phyloP scores from a whole-genome alignment of 805 yeast genomes.

The Zygosaccharomyces siamensis region DNA sequence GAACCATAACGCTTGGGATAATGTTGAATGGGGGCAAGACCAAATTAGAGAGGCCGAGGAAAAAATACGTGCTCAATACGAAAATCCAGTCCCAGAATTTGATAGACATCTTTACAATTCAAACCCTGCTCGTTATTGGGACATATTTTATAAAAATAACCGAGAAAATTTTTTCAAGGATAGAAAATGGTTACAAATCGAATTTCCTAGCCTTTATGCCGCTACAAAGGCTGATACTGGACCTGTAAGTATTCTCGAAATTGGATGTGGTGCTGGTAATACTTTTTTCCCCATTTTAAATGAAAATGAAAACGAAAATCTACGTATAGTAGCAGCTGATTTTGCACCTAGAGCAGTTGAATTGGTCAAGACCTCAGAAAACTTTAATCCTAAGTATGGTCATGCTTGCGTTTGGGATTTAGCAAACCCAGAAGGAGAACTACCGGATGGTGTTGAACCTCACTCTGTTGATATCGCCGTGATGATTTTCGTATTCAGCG shows the following conservation, averaged over 20 bases:
- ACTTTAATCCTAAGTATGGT: slow-evolving; percentile 56
- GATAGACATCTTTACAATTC: slow-evolving; percentile 74
- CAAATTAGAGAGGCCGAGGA: slow-evolving; percentile 71
- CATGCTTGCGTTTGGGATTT: slow-evolving; percentile 94
- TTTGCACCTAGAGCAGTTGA: slow-evolving; percentile 88
- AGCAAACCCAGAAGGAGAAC: slow-evolving; percentile 60
- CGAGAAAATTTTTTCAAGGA: slow-evolving; percentile 93
- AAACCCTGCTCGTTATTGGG: slow-evolving; percentile 94
- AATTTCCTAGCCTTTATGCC: slow-evolving; percentile 80
- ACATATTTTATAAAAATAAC: slow-evolving; percentile 84
- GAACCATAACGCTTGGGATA: slow-evolving; percentile 91
- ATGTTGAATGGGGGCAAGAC: slow-evolving; percentile 95
- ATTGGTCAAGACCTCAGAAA: slow-evolving; percentile 61
- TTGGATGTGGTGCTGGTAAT: slow-evolving; percentile 98
- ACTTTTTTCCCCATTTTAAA: slow-evolving; percentile 86
- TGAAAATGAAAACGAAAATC: slow-evolving; percentile 74
- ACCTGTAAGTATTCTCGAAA: slow-evolving; percentile 73
- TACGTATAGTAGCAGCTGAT: slow-evolving; percentile 80
- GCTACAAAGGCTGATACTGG: slow-evolving; percentile 70
- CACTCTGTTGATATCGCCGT: slow-evolving; percentile 85
- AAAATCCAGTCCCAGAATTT: slow-evolving; percentile 80
- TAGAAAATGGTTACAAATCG: slow-evolving; percentile 92
- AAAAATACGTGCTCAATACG: slow-evolving; percentile 68
- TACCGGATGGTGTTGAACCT: slow-evolving; percentile 83
- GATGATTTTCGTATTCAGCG: slow-evolving; percentile 93